Percentiles rank a stretch among this genome's conserved stretches.
phyloP scores from a whole-genome alignment of 441 rosid species.

The Brassica hybrid region DNA sequence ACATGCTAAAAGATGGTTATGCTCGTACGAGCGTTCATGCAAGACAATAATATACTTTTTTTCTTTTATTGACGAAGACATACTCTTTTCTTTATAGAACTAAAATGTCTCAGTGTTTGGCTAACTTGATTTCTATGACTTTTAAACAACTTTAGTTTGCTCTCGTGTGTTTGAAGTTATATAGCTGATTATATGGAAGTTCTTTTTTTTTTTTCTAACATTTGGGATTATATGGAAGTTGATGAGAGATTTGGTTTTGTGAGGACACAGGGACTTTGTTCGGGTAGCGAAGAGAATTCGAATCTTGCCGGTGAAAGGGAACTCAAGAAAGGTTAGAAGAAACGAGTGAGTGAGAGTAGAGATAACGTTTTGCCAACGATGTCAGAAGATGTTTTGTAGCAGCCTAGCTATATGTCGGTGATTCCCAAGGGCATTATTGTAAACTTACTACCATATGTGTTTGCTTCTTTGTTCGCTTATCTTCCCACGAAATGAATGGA shows the following conservation, averaged over 20 bases:
- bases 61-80: neutral
- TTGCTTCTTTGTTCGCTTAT: slow-evolving; percentile 9
- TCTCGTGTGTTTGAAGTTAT: neutral
- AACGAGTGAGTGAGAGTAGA: slow-evolving; percentile 28
- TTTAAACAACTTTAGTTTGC: neutral
- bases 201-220: no score
- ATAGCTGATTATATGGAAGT: neutral
- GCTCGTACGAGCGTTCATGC: slow-evolving; percentile 19
- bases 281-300: no score
- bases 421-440: slow-evolving; percentile 22
- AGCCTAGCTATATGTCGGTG: slow-evolving; percentile 6
- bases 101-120: neutral
- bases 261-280: slow-evolving; percentile 74
- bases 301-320: slow-evolving; percentile 74
- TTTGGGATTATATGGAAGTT: slow-evolving; percentile 1
- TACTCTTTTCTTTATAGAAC: neutral
- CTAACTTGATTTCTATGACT: neutral
- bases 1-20: neutral
- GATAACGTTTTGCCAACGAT: slow-evolving; percentile 27
- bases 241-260: slow-evolving; percentile 31
- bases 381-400: slow-evolving; percentile 34
- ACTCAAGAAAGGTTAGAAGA: slow-evolving; percentile 55
- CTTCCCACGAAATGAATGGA: neutral
- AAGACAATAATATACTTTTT: neutral
- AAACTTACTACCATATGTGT: slow-evolving; percentile 10